Evolutionary conservation across 2,329 filamentous ascomycete species (phyloP), one percentile per base, ranked within the genome.

Genomic region (Colletotrichum phormii): DNA sequence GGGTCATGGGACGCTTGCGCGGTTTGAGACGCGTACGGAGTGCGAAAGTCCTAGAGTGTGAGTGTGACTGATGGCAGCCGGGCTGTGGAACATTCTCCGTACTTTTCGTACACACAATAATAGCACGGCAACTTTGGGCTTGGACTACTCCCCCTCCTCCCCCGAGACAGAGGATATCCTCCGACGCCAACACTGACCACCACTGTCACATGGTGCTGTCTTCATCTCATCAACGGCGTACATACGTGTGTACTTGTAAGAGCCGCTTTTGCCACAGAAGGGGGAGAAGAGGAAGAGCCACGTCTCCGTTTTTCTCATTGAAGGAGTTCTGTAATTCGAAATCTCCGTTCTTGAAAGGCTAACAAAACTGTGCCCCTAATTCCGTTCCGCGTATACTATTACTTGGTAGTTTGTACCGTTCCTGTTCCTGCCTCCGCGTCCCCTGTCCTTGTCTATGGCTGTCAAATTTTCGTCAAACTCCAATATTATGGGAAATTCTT

Each of bases 141-240:
- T 42, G 37, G 37, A 42, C 37, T 18, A n/a, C n/a, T n/a, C n/a
- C n/a, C n/a, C n/a, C n/a, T 37, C 7, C 37, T 37, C 35, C 12
- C 54, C 53, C 64, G 60, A 24, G 55, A 37, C 60, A 58, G 60
- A 63, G 67, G 4, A 51, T n/a, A 69, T 53, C 42, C 54, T 70
- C 67, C 61, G 67, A 70, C 66, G 51, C 58, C 31, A 54, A 46
- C 33, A 37, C 26, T 37, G 26, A 46, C 31, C 15, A 8, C 6
- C 26, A 42, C 13, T 57, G 29, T 57, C 54, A 57, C 54, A 57
- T 51, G 49, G 33, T 33, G 33, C n/a, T 37, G 37, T 42, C 37
- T 2, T 42, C 37, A 42, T 33, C 57, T 33, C 26, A 29, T 33
- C 29, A 29, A 35, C 15, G 24, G 18, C 57, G 24, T 18, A 24